These are phyloP conservation scores for Lipomyces sp. DNA, from an alignment of 805 yeast species.

Conservation along the genomic window DNA sequence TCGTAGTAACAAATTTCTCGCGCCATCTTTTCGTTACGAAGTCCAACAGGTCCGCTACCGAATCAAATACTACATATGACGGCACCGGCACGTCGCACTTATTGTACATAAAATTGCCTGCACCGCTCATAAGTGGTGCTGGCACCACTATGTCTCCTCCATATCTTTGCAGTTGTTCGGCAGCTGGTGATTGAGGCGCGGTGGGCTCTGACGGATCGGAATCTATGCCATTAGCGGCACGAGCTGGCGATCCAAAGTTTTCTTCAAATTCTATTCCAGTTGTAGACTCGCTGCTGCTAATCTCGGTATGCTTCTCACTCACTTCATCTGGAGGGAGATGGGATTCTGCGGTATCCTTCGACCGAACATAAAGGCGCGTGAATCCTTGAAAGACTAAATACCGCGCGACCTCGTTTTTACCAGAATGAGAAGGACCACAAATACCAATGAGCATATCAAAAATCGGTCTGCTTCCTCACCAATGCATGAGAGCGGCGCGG, in stretches of 20 bases:
- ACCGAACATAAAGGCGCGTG: slow-evolving; percentile 25
- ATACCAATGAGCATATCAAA: slow-evolving; percentile 75
- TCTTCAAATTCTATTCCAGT: background rate
- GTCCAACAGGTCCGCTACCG: slow-evolving; percentile 55
- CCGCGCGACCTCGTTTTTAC: slow-evolving; percentile 65
- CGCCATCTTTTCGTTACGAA: slow-evolving; percentile 72
- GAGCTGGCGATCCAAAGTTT: background rate
- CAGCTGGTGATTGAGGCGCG: background rate
- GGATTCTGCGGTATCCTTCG: background rate
- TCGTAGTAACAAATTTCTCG: slow-evolving; percentile 61
- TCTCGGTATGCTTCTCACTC: slow-evolving; percentile 21
- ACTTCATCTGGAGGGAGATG: slow-evolving; percentile 13
- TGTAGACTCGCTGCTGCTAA: background rate
- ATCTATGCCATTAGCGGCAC: background rate
- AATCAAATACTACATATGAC: slow-evolving; percentile 45
- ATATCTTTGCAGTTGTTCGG: background rate
- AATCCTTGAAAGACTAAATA: slow-evolving; percentile 52
- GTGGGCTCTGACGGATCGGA: background rate
- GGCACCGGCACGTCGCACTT: background rate
- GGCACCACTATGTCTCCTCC: background rate
- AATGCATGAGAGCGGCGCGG: background rate
- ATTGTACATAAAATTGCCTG: slow-evolving; percentile 37
- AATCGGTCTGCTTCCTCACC: background rate
- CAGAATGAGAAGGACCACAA: slow-evolving; percentile 71
- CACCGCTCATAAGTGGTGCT: slow-evolving; percentile 21